Conservation (phyloP, 2,329 filamentous ascomycete genomes). For the Cytospora piceicola region DNA sequence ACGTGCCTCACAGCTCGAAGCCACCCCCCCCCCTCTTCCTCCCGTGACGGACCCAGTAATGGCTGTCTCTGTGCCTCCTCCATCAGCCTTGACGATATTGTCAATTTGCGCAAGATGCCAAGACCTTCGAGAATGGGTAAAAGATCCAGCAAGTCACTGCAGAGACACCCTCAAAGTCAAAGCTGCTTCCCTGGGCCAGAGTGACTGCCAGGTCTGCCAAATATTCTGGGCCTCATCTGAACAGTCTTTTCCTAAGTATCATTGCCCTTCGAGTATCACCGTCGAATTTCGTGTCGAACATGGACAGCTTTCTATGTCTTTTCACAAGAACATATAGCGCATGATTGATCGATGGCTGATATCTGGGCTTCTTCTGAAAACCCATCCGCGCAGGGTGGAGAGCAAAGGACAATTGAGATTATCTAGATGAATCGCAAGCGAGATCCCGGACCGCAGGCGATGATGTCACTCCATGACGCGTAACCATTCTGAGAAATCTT, state of each 20-base stretch:
- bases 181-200: neutral
- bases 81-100: too few species aligned
- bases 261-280: neutral
- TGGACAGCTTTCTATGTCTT: neutral
- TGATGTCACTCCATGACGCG: conserved; percentile 9
- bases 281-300: neutral
- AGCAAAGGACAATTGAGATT: neutral
- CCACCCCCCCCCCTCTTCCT: too few species aligned
- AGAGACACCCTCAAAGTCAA: too few species aligned
- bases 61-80: neutral
- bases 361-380: neutral
- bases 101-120: too few species aligned
- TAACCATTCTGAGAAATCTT: neutral
- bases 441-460: neutral
- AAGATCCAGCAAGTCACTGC: too few species aligned
- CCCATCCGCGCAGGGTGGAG: neutral
- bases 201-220: neutral
- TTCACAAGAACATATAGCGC: neutral
- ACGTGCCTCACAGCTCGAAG: neutral
- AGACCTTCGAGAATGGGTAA: too few species aligned
- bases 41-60: neutral
- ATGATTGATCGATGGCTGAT: neutral
- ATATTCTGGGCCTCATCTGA: neutral
- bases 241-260: neutral
- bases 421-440: neutral